These are phyloP conservation scores for Nakazawaea wyomingensis DNA, from an alignment of 805 yeast species.

Conservation along the genomic window DNA sequence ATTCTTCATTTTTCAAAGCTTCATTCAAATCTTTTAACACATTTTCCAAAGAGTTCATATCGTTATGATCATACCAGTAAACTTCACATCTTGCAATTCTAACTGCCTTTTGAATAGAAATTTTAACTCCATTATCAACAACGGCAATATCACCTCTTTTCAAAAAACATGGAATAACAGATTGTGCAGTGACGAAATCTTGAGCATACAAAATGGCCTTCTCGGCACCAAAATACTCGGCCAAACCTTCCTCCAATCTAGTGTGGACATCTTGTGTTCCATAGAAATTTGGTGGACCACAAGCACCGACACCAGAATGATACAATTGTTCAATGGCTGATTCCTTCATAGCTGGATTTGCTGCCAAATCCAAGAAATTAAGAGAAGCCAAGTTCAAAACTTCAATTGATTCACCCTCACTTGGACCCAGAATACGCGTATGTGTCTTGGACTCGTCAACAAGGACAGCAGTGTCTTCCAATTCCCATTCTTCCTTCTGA, in stretches of 20 bases:
- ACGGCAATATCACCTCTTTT: slow-evolving; percentile 93
- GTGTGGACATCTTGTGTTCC: slow-evolving; percentile 93
- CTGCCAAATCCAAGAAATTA: slow-evolving; percentile 66
- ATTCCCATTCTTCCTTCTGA: slow-evolving; percentile 53
- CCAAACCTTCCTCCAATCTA: slow-evolving; percentile 67
- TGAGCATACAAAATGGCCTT: slow-evolving; percentile 86
- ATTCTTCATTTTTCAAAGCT: slow-evolving; percentile 60
- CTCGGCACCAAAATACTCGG: slow-evolving; percentile 72
- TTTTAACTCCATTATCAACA: slow-evolving; percentile 72
- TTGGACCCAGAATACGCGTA: slow-evolving; percentile 25
- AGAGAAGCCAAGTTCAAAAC: slow-evolving; percentile 65
- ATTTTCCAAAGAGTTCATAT: slow-evolving; percentile 73
- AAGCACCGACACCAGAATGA: slow-evolving; percentile 90
- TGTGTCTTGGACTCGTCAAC: slow-evolving; percentile 46
- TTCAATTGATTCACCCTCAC: slow-evolving; percentile 19
- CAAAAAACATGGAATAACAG: slow-evolving; percentile 88
- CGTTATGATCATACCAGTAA: slow-evolving; percentile 83
- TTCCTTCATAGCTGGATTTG: slow-evolving; percentile 37
- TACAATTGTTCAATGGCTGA: slow-evolving; percentile 56
- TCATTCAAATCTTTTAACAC: slow-evolving; percentile 58
- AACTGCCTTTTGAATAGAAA: slow-evolving; percentile 84
- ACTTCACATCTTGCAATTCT: slow-evolving; percentile 82
- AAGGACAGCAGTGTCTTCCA: slow-evolving; percentile 59
- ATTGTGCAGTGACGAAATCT: slow-evolving; percentile 80
- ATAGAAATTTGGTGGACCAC: slow-evolving; percentile 97